A percentile compares a stretch with the other conserved stretches of the same genome.
Conservation (phyloP, 305 asterid species). For the Andrographis paniculata region DNA sequence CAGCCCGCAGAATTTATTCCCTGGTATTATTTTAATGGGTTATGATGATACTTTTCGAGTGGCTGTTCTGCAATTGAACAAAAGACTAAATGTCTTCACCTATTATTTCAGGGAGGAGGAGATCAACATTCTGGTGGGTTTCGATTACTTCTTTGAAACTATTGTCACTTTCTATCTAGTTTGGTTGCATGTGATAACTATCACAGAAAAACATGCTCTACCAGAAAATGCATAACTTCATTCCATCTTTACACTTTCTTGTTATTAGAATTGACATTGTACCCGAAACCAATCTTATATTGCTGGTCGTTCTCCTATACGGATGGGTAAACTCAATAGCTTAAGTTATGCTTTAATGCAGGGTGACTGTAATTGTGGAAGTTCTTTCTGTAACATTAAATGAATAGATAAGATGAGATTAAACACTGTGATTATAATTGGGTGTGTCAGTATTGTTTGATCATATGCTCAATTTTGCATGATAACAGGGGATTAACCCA, state of each 20-base stretch:
- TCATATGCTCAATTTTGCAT: background rate
- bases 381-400: background rate
- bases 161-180: slow-evolving; percentile 12
- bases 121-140: slow-evolving; percentile 39
- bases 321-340: background rate
- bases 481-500: background rate
- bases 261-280: background rate
- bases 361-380: background rate
- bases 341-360: background rate
- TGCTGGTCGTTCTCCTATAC: background rate
- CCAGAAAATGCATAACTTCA: no score
- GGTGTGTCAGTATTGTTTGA: background rate
- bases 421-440: background rate
- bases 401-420: background rate
- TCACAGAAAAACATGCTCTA: background rate
- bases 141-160: slow-evolving; percentile 10
- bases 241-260: no score
- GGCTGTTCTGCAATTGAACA: slow-evolving; percentile 25
- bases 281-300: background rate
- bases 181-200: slow-evolving; percentile 11
- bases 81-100: slow-evolving; percentile 22
- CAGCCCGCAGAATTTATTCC: slow-evolving; percentile 75
- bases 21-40: slow-evolving; percentile 41
- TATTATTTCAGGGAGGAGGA: slow-evolving; percentile 53
- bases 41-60: slow-evolving; percentile 10